Evolutionary conservation across 768 basidiomycete species (phyloP), one percentile per base, ranked within the genome.

Genomic region (Trametes gibbosa): DNA sequence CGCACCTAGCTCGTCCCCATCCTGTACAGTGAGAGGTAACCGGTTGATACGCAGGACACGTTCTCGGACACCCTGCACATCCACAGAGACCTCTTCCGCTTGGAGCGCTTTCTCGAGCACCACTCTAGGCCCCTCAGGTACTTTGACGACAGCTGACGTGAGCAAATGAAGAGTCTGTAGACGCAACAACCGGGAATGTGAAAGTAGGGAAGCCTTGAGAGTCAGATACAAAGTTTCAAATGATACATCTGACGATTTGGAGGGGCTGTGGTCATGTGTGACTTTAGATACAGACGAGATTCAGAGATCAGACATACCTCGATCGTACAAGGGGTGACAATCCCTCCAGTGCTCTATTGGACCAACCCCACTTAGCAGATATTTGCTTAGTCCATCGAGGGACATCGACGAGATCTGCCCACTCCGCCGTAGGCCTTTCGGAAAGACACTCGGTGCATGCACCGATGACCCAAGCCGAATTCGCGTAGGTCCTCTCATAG

Each of bases 61-160:
- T 66, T 98, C 96, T 35, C 96, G 80, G 2, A 89, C 89, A 43
- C 92, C 90, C 60, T 87, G 84, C 2, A 89, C 75, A 55, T 94
- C 89, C 35, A 97, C 69, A 2, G 89, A 75, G 5, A 90, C 84
- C 58, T 91, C 84, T 69, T 99, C 97, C 2, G 87, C 90, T 59
- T 87, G 84, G 23, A 94, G 69, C 68, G 90, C 90, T 25, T 81
- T 79, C 64, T 82, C 82, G 19, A 89, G 62, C 0, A 86, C 79
- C 23, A 86, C 86, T 16, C 74, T 68, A 14, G 76, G 75, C 42
- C 78, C 79, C 0, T 75, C 69, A 1, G 77, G 70, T 0, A 74
- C 66, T 34, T 78, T 67, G 5, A 88, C 74, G 10, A 83, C 66
- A 3, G 76, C 75, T 1, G 84, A 85, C 5, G 77, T 73, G 16